phyloP scores from a whole-genome alignment of 2,329 filamentous ascomycete genomes.

The Penicillium sp. region DNA sequence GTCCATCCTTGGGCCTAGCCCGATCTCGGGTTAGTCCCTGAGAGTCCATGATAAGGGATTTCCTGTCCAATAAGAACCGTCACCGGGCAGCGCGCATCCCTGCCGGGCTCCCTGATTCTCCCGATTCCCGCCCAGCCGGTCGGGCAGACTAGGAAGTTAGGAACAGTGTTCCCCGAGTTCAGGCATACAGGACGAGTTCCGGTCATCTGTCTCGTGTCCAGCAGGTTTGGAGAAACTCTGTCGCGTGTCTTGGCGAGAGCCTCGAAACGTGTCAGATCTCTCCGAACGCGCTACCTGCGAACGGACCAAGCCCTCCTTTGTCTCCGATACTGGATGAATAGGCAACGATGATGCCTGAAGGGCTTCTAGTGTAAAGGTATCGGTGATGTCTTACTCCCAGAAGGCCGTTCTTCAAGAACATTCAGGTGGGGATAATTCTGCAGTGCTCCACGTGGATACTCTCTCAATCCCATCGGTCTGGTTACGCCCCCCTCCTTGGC shows the following conservation, averaged over 20 bases:
- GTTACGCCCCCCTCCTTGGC: neutral
- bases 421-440: neutral
- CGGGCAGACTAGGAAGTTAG: conserved; percentile 5
- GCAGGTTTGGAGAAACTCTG: neutral
- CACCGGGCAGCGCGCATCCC: neutral
- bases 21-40: neutral
- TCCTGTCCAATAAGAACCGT: conserved; percentile 7
- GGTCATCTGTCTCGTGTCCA: neutral
- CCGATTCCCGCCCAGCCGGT: neutral
- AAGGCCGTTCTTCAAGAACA: neutral
- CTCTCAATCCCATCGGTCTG: conserved; percentile 3
- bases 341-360: neutral
- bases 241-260: neutral
- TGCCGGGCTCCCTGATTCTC: conserved; percentile 1
- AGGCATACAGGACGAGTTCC: neutral
- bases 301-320: neutral
- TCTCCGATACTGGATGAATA: neutral
- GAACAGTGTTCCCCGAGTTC: neutral
- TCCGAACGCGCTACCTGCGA: neutral
- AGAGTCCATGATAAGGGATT: neutral
- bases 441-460: neutral
- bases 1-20: neutral
- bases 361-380: neutral
- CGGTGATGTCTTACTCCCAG: neutral
- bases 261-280: neutral